Base-by-base conservation (phyloP, 108 stramenopile genomes). In the Cyclostephanos tholiformis region DNA sequence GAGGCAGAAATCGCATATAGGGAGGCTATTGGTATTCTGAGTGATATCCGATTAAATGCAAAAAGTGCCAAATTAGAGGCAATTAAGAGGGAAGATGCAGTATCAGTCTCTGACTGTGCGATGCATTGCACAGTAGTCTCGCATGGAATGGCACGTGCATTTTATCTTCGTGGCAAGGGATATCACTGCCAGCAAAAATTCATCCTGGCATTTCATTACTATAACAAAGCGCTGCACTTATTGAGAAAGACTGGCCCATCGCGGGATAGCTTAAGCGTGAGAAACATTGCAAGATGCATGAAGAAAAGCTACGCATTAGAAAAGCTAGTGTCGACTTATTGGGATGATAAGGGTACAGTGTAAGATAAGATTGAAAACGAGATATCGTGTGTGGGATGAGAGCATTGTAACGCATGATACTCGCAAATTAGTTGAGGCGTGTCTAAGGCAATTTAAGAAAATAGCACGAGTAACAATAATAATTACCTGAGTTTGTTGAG, bases 1-100 rank as follows among this genome's bases (percentile, higher is more conserved):
- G 71, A 72, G 61, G 81, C 75, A 0, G 74, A 82, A 19, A 41
- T n/a, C 20, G 74, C 74, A 22, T 82, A 72, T 41, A 59, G 75
- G 26, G 81, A 82, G 41, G 81, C 81, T 27, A 27, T 82, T 2
- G 55, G 46, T 36, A 67, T 76, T 16, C 64, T 82, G 32, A 51
- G 46, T 53, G 64, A 66, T 48, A 49, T 72, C 27, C 32, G 64
- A 22, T 55, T 23, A 23, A 22, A 29, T 38, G 65, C 35, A 50
- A 60, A 68, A 19, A 35, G 56, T 19, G 62, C 64, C 25, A 51
- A 19, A 57, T 44, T 13, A 10, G 44, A 74, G 19, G 68, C 74
- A 13, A 49, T 25, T 0, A 50, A 51, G 32, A 36, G 22, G 48
- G 72, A 59, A 16, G 77, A 79, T 50, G 51, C 55, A 27, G 52